phyloP scores from a whole-genome alignment of 192 early-diverging fungal genomes.

The Entomortierella lignicola region DNA sequence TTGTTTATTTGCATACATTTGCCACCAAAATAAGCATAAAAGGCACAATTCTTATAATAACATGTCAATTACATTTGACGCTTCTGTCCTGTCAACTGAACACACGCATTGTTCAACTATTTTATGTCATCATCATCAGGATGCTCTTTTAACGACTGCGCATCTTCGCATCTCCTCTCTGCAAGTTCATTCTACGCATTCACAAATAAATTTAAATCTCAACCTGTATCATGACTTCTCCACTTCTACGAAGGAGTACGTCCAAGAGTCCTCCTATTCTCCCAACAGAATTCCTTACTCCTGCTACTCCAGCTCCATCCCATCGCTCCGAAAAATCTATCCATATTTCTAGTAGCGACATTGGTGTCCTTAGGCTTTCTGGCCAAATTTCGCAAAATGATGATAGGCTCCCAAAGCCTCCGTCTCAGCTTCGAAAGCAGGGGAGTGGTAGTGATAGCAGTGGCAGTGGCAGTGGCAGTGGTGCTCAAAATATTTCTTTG shows the following conservation, averaged over 20 bases:
- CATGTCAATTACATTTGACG: neutral
- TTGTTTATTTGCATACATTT: neutral
- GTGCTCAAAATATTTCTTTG: neutral
- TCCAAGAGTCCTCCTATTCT: conserved; percentile 37
- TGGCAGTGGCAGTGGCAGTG: conserved; percentile 18
- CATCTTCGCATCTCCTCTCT: neutral
- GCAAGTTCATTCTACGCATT: neutral
- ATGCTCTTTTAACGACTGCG: neutral
- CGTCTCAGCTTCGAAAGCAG: neutral
- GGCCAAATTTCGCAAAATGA: conserved; percentile 38
- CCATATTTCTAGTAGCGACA: conserved; percentile 1
- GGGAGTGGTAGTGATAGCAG: conserved; percentile 14
- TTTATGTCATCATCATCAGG: neutral
- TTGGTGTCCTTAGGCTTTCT: conserved; percentile 18
- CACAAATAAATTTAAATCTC: neutral
- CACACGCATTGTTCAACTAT: neutral
- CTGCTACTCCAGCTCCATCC: neutral
- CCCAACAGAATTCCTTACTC: conserved; percentile 11
- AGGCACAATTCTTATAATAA: neutral
- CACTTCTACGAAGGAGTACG: conserved; percentile 11
- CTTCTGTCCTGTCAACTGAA: conserved; percentile 6
- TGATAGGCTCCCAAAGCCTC: conserved; percentile 13
- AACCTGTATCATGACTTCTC: conserved; percentile 7
- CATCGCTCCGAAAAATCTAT: neutral
- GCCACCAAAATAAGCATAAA: conserved; percentile 3